phyloP scores from a whole-genome alignment of 805 yeast species.

The Brettanomyces naardenensis region DNA sequence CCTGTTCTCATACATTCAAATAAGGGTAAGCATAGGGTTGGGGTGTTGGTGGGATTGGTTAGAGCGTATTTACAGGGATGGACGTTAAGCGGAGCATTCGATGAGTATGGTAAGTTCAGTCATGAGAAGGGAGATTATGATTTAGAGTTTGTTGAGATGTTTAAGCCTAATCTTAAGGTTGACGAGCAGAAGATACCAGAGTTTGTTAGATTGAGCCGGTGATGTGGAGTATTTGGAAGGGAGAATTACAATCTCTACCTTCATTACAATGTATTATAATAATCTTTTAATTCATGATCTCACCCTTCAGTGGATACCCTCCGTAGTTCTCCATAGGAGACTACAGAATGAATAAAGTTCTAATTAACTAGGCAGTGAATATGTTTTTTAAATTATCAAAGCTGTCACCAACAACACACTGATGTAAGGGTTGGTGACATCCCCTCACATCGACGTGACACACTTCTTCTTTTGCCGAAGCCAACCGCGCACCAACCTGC shows the following conservation, averaged over 20 bases:
- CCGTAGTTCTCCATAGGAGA: too few species aligned
- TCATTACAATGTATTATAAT: too few species aligned
- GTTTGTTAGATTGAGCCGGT: constrained; percentile 40
- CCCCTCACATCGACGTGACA: too few species aligned
- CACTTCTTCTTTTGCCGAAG: too few species aligned
- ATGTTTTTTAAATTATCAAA: too few species aligned
- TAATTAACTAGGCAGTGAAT: too few species aligned
- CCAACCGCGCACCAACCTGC: too few species aligned
- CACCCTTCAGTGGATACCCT: too few species aligned
- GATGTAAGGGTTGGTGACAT: too few species aligned
- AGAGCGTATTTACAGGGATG: constrained; percentile 84
- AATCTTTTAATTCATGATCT: too few species aligned
- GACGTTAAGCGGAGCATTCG: constrained; percentile 88
- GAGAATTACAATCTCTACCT: neutral
- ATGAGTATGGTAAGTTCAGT: constrained; percentile 88
- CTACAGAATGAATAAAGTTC: too few species aligned
- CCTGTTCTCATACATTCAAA: constrained; percentile 89
- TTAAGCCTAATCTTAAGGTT: constrained; percentile 52
- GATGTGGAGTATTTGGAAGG: neutral
- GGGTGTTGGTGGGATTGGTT: constrained; percentile 87
- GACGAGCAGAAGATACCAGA: constrained; percentile 47
- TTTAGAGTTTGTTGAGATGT: constrained; percentile 80
- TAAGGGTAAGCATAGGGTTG: constrained; percentile 96
- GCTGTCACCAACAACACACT: too few species aligned
- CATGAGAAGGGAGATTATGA: constrained; percentile 92